These are phyloP conservation scores for Cairneyella variabilis DNA, from an alignment of 495 filamentous ascomycete species.

Conservation along the genomic window DNA sequence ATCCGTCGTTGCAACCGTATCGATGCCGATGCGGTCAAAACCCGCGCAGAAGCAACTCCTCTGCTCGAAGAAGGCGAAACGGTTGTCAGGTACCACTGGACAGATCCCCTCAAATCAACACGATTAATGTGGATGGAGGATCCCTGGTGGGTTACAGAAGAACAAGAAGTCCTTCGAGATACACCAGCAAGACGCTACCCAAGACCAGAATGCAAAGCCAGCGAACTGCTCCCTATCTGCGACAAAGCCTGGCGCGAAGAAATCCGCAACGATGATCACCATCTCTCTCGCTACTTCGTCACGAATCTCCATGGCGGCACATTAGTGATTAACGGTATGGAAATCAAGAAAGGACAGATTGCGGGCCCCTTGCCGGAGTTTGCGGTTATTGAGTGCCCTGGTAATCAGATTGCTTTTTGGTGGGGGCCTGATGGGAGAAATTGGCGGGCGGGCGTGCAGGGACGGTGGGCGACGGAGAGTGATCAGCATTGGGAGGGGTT, in stretches of 20 bases:
- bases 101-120: background rate
- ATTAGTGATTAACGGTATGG: slow-evolving; percentile 21
- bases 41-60: background rate
- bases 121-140: slow-evolving; percentile 9
- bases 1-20: slow-evolving; percentile 10
- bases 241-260: slow-evolving; percentile 19
- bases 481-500: slow-evolving; percentile 8
- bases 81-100: slow-evolving; percentile 1
- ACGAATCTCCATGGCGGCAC: slow-evolving; percentile 20
- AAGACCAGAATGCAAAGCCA: background rate
- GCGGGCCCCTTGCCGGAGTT: slow-evolving; percentile 25
- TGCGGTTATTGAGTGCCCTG: slow-evolving; percentile 24
- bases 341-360: slow-evolving; percentile 15
- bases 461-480: background rate
- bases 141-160: slow-evolving; percentile 18
- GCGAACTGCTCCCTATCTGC: slow-evolving; percentile 7
- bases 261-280: background rate
- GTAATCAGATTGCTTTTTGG: slow-evolving; percentile 22
- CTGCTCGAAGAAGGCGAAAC: background rate
- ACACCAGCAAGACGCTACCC: slow-evolving; percentile 12
- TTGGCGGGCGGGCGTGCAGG: slow-evolving; percentile 1
- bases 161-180: slow-evolving; percentile 10
- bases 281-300: slow-evolving; percentile 18
- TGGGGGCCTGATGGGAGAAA: slow-evolving; percentile 17
- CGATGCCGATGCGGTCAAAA: background rate